Conservation (phyloP, 768 basidiomycete genomes). For the Strobilomyces dryophilus region DNA sequence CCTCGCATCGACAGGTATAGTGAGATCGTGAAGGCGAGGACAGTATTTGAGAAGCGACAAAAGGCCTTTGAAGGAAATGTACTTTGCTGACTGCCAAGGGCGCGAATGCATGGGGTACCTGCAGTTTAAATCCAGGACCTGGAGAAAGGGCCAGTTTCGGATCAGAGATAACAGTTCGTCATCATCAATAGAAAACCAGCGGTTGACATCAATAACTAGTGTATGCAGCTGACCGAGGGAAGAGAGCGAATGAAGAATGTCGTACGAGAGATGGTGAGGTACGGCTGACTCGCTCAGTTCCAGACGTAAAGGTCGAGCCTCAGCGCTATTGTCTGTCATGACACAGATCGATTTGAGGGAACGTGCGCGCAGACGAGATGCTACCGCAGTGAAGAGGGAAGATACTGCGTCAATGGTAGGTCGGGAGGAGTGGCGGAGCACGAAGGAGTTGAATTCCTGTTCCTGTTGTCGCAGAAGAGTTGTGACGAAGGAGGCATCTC, state of each 20-base stretch:
- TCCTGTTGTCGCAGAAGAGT: neutral
- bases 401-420: neutral
- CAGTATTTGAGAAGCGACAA: too few relatives aligned
- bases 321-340: neutral
- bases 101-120: neutral
- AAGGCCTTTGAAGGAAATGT: too few relatives aligned
- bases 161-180: neutral
- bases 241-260: neutral
- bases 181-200: slow-evolving; percentile 5
- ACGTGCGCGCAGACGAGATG: neutral
- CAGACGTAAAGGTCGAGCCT: neutral
- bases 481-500: neutral
- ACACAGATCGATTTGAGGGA: neutral
- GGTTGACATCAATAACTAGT: neutral
- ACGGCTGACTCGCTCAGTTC: neutral
- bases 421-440: neutral
- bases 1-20: neutral
- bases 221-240: neutral
- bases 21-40: neutral
- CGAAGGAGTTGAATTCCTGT: neutral
- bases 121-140: neutral
- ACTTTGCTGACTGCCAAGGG: neutral
- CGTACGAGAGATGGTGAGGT: neutral
- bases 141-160: neutral
- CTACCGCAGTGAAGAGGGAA: neutral